Evolutionary conservation across 345 rosid genomes (phyloP).

Genomic region (Aquilaria sinensis): DNA sequence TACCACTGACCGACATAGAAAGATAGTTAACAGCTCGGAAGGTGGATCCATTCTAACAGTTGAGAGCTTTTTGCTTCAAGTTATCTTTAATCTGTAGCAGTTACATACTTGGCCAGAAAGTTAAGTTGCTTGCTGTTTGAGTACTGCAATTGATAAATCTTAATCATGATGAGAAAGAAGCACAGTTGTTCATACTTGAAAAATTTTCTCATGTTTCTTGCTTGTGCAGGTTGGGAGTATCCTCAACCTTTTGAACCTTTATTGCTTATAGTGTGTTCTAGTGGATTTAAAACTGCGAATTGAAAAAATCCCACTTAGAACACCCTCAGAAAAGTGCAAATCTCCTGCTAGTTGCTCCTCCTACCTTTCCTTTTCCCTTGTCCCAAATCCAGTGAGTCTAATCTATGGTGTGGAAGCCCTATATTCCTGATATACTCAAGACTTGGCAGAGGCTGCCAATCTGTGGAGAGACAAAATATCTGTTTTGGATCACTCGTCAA

Average conservation of each 20-base stretch:
- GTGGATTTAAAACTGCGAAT: not conserved
- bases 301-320: no score
- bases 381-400: conserved; percentile 7
- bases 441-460: conserved; percentile 7
- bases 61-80: not conserved
- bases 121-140: no score
- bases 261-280: not conserved
- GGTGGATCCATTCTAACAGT: not conserved
- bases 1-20: not conserved
- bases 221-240: no score
- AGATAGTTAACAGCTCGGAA: not conserved
- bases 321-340: no score
- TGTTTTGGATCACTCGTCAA: conserved; percentile 24
- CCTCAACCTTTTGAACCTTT: no score
- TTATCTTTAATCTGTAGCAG: not conserved
- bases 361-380: not conserved
- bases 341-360: no score
- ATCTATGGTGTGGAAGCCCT: conserved; percentile 5
- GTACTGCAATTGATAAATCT: no score
- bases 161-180: no score
- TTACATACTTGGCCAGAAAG: no score
- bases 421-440: conserved; percentile 9
- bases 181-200: no score
- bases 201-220: no score
- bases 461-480: conserved; percentile 25